Conservation (phyloP, 2,329 filamentous ascomycete genomes). For the Arthroderma uncinatum region DNA sequence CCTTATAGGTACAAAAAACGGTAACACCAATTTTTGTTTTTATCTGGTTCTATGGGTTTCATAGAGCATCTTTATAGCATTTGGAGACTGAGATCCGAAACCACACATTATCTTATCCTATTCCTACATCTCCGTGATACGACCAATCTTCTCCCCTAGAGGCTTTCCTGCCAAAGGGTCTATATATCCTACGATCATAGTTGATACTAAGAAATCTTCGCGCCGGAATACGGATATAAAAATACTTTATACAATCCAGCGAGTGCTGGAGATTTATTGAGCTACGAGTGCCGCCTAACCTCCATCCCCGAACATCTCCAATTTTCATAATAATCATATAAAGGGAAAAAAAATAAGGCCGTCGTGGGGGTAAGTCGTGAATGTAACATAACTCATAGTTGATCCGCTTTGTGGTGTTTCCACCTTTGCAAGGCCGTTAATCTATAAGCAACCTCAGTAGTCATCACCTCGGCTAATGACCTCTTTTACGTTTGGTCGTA, state of each 20-base stretch:
- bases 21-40: neutral
- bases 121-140: neutral
- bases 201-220: neutral
- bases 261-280: neutral
- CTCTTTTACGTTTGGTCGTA: slow-evolving; percentile 73
- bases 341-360: neutral
- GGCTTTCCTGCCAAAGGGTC: neutral
- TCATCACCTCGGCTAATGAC: slow-evolving; percentile 78
- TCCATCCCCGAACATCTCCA: neutral
- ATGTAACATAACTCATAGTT: neutral
- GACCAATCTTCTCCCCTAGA: neutral
- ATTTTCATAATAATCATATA: neutral
- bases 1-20: neutral
- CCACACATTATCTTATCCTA: neutral
- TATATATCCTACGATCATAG: neutral
- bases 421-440: neutral
- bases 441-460: slow-evolving; percentile 45
- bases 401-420: neutral
- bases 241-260: neutral
- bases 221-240: neutral
- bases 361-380: neutral
- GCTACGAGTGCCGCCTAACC: neutral
- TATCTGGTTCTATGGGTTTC: neutral
- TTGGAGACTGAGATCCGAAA: neutral
- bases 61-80: neutral